A percentile compares a stretch with the other conserved stretches of the same genome.
Evolutionary conservation across 1,284 basidiomycete genomes (phyloP).

Genomic region (Cystobasidium pallidum): DNA sequence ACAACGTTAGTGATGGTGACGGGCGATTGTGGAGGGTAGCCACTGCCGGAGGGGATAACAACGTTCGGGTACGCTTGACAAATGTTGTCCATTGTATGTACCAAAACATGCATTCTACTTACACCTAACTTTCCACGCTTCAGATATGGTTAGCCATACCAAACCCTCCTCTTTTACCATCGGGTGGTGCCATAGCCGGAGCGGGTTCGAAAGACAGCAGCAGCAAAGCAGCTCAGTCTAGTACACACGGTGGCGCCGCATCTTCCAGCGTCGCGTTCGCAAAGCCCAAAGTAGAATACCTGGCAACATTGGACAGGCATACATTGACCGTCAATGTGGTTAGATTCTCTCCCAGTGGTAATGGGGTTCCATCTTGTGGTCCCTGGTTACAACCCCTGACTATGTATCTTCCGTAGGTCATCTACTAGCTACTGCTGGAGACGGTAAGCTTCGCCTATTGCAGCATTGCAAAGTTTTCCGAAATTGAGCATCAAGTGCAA

Average conservation of each 20-base stretch:
- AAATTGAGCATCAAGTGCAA: not conserved
- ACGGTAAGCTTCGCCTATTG: slow-evolving; percentile 69
- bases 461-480: no score
- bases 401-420: slow-evolving; percentile 65
- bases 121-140: not conserved
- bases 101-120: not conserved
- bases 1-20: slow-evolving; percentile 50
- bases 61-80: slow-evolving; percentile 76
- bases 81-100: not conserved
- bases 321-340: slow-evolving; percentile 96
- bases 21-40: slow-evolving; percentile 78
- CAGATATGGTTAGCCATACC: slow-evolving; percentile 95
- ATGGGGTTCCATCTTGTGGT: slow-evolving; percentile 52
- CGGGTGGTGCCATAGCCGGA: slow-evolving; percentile 64
- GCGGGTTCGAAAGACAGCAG: slow-evolving; percentile 60
- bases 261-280: slow-evolving; percentile 1
- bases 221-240: slow-evolving; percentile 62
- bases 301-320: slow-evolving; percentile 89
- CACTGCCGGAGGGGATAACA: slow-evolving; percentile 95
- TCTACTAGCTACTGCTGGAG: slow-evolving; percentile 87
- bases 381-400: not conserved
- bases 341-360: slow-evolving; percentile 90
- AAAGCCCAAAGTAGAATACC: slow-evolving; percentile 86
- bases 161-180: slow-evolving; percentile 69
- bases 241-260: not conserved